phyloP scores from a whole-genome alignment of 106 monocot genomes.

The Dendrobium catenatum region DNA sequence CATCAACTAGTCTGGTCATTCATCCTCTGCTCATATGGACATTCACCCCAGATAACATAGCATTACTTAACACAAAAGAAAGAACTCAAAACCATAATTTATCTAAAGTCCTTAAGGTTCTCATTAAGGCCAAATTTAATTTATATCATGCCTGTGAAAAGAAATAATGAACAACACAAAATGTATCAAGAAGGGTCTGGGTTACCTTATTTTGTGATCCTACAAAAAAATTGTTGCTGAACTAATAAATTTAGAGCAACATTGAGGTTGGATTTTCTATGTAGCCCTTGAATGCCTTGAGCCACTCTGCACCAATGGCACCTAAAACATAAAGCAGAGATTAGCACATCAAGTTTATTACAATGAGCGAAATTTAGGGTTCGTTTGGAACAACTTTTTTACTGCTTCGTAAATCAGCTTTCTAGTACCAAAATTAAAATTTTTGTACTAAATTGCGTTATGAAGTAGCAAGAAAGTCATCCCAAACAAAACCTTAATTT shows the following conservation, averaged over 20 bases:
- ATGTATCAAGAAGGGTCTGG: not conserved
- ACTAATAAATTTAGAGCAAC: constrained; percentile 43
- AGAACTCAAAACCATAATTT: not conserved
- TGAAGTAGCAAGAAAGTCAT: too few species aligned
- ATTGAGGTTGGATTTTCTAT: constrained; percentile 84
- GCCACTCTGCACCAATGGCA: constrained; percentile 96
- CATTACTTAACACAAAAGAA: not conserved
- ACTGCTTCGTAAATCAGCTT: too few species aligned
- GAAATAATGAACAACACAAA: constrained; percentile 7
- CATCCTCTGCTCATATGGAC: not conserved
- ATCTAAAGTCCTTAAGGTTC: not conserved
- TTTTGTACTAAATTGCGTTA: too few species aligned
- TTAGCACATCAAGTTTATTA: not conserved
- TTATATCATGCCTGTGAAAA: not conserved
- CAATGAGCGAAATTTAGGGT: not conserved
- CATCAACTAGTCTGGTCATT: not conserved
- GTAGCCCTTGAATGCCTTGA: constrained; percentile 95
- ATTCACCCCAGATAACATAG: not conserved
- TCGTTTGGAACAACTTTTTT: too few species aligned
- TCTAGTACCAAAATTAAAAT: too few species aligned
- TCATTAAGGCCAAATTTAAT: not conserved
- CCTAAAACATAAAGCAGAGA: constrained; percentile 30
- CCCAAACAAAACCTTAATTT: not conserved
- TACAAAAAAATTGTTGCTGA: constrained; percentile 23
- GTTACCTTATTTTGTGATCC: constrained; percentile 24